phyloP scores from a whole-genome alignment of 2,329 filamentous ascomycete genomes.

The Alternaria angustiovoidea region DNA sequence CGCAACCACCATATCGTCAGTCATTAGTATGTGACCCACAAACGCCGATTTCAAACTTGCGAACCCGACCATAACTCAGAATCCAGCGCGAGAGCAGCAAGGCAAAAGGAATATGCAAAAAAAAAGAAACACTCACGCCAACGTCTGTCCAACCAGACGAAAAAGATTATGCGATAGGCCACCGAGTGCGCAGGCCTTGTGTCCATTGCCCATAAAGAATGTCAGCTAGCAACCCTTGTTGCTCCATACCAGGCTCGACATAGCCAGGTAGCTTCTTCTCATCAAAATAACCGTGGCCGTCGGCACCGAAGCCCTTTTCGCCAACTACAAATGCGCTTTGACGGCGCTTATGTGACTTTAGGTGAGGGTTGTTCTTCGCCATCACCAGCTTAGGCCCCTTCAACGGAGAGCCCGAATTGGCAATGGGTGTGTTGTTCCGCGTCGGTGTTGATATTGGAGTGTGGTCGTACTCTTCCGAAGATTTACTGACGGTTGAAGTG shows the following conservation, averaged over 20 bases:
- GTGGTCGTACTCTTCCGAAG: constrained; percentile 29
- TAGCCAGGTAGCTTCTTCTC: constrained; percentile 66
- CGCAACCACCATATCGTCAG: constrained; percentile 3
- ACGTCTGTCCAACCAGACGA: background rate
- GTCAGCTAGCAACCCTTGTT: constrained; percentile 86
- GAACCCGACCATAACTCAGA: background rate
- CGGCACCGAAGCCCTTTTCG: constrained; percentile 56
- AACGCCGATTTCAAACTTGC: background rate
- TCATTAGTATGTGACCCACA: constrained; percentile 1
- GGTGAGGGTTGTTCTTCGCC: constrained; percentile 83
- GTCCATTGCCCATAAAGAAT: constrained; percentile 92
- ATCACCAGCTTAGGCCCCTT: constrained; percentile 73
- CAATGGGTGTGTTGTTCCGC: constrained; percentile 36
- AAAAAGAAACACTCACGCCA: background rate
- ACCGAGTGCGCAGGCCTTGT: constrained; percentile 72
- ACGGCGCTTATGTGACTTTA: constrained; percentile 74
- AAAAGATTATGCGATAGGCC: constrained; percentile 43
- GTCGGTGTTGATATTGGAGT: constrained; percentile 32
- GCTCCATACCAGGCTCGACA: constrained; percentile 80
- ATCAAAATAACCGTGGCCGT: constrained; percentile 41
- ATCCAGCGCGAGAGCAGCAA: background rate
- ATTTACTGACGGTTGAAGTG: constrained; percentile 26
- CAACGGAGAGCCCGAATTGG: constrained; percentile 54
- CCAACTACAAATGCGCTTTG: constrained; percentile 51
- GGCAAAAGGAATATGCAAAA: background rate